Evolutionary conservation across 2,329 filamentous ascomycete species (phyloP).

Genomic region (Onygenales sp.): DNA sequence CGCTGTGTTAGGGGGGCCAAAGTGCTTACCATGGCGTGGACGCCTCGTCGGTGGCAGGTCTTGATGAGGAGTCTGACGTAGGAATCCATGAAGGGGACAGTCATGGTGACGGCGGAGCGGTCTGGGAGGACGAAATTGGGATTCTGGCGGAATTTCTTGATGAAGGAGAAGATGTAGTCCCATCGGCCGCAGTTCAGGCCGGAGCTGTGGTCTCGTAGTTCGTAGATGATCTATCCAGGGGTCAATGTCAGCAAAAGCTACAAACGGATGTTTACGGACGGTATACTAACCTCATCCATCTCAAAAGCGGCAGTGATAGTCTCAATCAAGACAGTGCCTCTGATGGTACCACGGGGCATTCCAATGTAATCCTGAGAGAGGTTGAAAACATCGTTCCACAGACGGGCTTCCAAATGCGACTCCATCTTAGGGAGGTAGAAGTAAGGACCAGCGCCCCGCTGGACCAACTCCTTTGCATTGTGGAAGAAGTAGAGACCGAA

Average conservation of each 20-base stretch:
- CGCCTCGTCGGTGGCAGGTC: conserved; percentile 90
- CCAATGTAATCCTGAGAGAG: conserved; percentile 86
- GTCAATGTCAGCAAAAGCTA: conserved; percentile 5
- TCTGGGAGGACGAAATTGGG: conserved; percentile 88
- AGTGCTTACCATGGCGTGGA: conserved; percentile 74
- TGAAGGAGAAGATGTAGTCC: conserved; percentile 99
- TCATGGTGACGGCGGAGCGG: conserved; percentile 89
- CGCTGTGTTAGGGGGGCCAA: no score
- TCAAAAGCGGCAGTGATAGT: conserved; percentile 96
- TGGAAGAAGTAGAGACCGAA: conserved; percentile 99
- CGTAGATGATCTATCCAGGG: conserved; percentile 71
- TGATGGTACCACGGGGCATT: conserved; percentile 82
- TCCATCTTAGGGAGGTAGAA: conserved; percentile 99
- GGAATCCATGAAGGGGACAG: conserved; percentile 93
- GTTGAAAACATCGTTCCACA: conserved; percentile 99
- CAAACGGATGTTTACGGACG: background rate
- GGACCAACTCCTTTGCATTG: conserved; percentile 83
- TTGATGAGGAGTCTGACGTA: conserved; percentile 97
- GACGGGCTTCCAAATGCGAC: conserved; percentile 87
- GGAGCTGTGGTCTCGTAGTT: conserved; percentile 90
- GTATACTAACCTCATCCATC: conserved; percentile 69
- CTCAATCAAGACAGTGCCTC: conserved; percentile 92
- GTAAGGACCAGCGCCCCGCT: conserved; percentile 80
- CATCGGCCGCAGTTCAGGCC: conserved; percentile 97
- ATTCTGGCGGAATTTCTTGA: conserved; percentile 98